These are phyloP conservation scores for Massariosphaeria phaeospora DNA, from an alignment of 495 filamentous ascomycete species.

Conservation along the genomic window DNA sequence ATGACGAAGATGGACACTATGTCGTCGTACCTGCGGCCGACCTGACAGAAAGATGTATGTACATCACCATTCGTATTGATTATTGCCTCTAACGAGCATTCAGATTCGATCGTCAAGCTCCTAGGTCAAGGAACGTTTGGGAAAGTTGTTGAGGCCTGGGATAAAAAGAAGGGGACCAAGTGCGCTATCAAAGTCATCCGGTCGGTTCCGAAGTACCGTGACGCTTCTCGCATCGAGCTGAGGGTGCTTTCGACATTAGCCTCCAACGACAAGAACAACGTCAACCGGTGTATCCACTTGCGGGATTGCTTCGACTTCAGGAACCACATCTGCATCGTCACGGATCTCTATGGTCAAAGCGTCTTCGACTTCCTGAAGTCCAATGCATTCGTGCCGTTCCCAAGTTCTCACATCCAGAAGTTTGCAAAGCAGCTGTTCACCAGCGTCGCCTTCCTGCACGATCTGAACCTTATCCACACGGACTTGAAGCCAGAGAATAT, in stretches of 20 bases:
- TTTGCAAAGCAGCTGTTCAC: slow-evolving; percentile 94
- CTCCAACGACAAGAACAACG: slow-evolving; percentile 83
- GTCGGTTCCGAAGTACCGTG: slow-evolving; percentile 95
- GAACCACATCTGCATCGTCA: slow-evolving; percentile 98
- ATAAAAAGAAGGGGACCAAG: slow-evolving; percentile 64
- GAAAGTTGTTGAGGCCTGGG: slow-evolving; percentile 91
- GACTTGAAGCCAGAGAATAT: slow-evolving; percentile 99
- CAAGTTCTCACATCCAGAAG: slow-evolving; percentile 96
- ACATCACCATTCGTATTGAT: neutral
- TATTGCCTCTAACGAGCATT: neutral
- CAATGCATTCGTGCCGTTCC: slow-evolving; percentile 92
- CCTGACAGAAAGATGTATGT: slow-evolving; percentile 85
- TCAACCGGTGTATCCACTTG: slow-evolving; percentile 95
- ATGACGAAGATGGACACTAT: slow-evolving; percentile 96
- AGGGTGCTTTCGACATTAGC: slow-evolving; percentile 85
- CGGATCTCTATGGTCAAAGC: slow-evolving; percentile 90
- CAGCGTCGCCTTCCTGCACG: slow-evolving; percentile 97
- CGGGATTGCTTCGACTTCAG: slow-evolving; percentile 97
- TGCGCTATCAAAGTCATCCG: slow-evolving; percentile 97
- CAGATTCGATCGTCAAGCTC: slow-evolving; percentile 80
- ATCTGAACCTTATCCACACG: slow-evolving; percentile 96
- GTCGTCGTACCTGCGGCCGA: slow-evolving; percentile 78
- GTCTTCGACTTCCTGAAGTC: slow-evolving; percentile 98
- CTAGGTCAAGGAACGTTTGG: slow-evolving; percentile 97
- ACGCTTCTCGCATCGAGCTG: slow-evolving; percentile 93